These are phyloP conservation scores for Phytopythium chamaehyphon DNA, from an alignment of 352 stramenopile species.

Conservation along the genomic window DNA sequence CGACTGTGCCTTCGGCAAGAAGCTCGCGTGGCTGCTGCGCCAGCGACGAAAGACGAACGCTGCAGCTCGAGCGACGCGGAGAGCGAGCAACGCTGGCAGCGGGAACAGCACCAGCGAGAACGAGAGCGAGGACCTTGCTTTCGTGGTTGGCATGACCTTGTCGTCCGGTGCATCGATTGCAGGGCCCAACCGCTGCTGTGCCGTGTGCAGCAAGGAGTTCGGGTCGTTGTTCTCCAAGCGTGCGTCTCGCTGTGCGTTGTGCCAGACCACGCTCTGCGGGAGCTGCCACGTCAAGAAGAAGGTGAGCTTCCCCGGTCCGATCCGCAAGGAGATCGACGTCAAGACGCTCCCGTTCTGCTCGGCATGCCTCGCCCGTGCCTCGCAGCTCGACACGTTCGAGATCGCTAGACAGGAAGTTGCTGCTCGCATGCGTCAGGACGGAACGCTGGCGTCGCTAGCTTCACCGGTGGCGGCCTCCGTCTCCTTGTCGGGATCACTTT, in stretches of 20 bases:
- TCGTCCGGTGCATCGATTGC: background rate
- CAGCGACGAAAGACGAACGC: conserved; percentile 14
- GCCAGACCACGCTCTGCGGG: conserved; percentile 23
- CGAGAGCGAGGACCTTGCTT: conserved; percentile 13
- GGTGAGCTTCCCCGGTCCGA: conserved; percentile 24
- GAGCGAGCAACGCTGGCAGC: background rate
- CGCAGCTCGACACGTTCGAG: conserved; percentile 23
- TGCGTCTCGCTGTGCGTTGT: conserved; percentile 24
- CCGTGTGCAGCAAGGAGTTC: conserved; percentile 27
- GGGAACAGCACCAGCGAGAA: conserved; percentile 8
- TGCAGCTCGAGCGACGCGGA: background rate
- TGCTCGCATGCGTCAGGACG: conserved; percentile 4
- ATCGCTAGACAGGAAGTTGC: conserved; percentile 24
- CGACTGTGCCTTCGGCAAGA: conserved; percentile 47
- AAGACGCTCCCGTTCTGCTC: conserved; percentile 27
- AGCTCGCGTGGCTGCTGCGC: conserved; percentile 37
- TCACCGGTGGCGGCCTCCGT: background rate
- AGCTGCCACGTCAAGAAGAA: conserved; percentile 35
- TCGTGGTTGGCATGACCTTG: background rate
- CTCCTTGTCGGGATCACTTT: background rate
- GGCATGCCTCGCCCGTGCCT: conserved; percentile 26
- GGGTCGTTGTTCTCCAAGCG: conserved; percentile 20
- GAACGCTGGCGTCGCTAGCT: conserved; percentile 3
- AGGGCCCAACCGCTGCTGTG: conserved; percentile 8
- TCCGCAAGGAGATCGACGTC: conserved; percentile 26